A percentile compares a stretch with the other conserved stretches of the same genome.
These are phyloP conservation scores for Dentipellis fragilis DNA, from an alignment of 768 basidiomycete species.

Conservation along the genomic window DNA sequence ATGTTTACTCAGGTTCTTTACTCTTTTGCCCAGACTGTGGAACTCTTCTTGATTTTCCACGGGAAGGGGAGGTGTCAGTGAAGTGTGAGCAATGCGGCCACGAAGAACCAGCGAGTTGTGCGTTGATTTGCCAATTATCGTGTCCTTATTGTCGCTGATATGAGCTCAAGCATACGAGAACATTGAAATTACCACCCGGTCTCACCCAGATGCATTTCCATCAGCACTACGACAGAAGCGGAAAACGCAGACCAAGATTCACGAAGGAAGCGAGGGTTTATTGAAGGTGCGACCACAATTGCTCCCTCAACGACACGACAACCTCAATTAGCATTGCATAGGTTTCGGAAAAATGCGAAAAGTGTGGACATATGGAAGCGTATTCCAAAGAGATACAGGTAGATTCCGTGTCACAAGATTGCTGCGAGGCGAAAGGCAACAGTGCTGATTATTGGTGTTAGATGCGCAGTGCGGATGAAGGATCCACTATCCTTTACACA, in stretches of 20 bases:
- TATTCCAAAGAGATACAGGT: slow-evolving; percentile 88
- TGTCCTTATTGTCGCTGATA: background rate
- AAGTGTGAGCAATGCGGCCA: slow-evolving; percentile 84
- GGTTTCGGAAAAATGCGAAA: slow-evolving; percentile 86
- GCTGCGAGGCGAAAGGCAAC: background rate
- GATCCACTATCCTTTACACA: slow-evolving; percentile 90
- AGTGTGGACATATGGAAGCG: slow-evolving; percentile 76
- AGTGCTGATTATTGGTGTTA: slow-evolving; percentile 17
- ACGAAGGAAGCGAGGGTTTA: slow-evolving; percentile 57
- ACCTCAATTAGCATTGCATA: slow-evolving; percentile 21
- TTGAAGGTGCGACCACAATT: slow-evolving; percentile 37
- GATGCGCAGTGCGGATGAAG: slow-evolving; percentile 90
- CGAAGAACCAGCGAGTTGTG: slow-evolving; percentile 82
- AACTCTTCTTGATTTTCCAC: slow-evolving; percentile 76
- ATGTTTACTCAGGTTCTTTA: slow-evolving; percentile 55
- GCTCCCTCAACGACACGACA: background rate
- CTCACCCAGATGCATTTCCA: slow-evolving; percentile 92
- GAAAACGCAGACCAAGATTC: slow-evolving; percentile 79
- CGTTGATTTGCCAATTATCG: slow-evolving; percentile 23
- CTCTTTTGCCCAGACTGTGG: slow-evolving; percentile 93
- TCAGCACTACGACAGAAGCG: slow-evolving; percentile 78
- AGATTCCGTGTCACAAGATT: slow-evolving; percentile 13
- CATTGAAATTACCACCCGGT: slow-evolving; percentile 79
- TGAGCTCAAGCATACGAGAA: slow-evolving; percentile 73
- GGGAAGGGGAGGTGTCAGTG: slow-evolving; percentile 62